These are phyloP conservation scores for Isoetes taiwanensis DNA, from an alignment of 75 land plant genomes.

Conservation along the genomic window DNA sequence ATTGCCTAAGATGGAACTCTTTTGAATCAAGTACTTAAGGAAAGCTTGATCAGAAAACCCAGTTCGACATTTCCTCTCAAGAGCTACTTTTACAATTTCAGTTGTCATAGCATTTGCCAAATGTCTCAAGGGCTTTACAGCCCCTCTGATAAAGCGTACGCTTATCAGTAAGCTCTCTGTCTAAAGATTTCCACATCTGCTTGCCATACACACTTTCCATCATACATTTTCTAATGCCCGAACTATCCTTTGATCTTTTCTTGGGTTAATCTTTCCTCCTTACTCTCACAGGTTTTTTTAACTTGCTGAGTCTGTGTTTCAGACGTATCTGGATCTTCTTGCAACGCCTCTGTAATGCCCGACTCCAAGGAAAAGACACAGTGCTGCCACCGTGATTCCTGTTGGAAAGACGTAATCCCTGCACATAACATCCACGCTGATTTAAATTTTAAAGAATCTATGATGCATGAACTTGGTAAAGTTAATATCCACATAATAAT, in stretches of 20 bases:
- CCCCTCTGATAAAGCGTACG: constrained; percentile 22
- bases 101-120: constrained; percentile 36
- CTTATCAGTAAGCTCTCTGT: constrained; percentile 25
- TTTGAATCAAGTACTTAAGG: constrained; percentile 31
- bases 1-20: constrained; percentile 21
- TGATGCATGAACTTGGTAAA: too few species aligned
- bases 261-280: too few species aligned
- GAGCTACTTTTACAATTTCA: constrained; percentile 37
- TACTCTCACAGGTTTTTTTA: background rate
- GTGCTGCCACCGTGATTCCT: too few species aligned
- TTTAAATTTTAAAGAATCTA: too few species aligned
- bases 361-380: too few species aligned
- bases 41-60: constrained; percentile 33
- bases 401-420: too few species aligned
- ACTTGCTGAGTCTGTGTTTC: background rate
- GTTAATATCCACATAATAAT: too few species aligned
- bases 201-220: constrained; percentile 25
- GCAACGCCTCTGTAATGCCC: background rate
- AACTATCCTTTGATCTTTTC: background rate
- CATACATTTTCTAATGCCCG: background rate
- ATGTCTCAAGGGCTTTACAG: constrained; percentile 17
- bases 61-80: constrained; percentile 32
- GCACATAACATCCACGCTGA: too few species aligned
- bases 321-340: background rate
- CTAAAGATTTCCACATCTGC: constrained; percentile 20